Evolutionary conservation across 305 asterid genomes (phyloP), one percentile per base, ranked within the genome.

Genomic region (Fraxinus albicans): DNA sequence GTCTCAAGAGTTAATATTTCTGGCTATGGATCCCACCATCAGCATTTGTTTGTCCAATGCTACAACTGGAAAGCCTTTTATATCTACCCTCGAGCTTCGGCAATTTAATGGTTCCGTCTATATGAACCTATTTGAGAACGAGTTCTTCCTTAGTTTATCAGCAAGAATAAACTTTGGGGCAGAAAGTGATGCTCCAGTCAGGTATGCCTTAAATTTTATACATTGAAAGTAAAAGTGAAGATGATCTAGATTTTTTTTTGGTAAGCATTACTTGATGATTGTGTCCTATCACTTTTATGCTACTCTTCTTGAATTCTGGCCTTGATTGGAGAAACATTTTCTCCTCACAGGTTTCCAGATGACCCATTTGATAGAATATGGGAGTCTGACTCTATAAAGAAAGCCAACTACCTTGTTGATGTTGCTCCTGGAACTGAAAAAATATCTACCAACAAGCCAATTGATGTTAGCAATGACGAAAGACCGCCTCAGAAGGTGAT

Each of bases 141-240:
- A 91, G 76, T 95, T 85, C 86, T 95, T 83, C 87, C 94, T 95
- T 63, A 93, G 98, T 79, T 88, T 91, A 25, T 95, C 99, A 9
- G 99, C 99, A 72, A 92, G 99, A 85, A 92, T 96, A 44, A 96
- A 96, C 87, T 96, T 96, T 83, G 98, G 99, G 38, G 97, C 99
- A 4, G 91, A 83, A 74, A 90, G 90, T 86, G 97, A 91, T 74
- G 89, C 87, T 81, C 91, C 98, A 2, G 87, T 96, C 87, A 95
- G 99, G 98, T 95, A 89, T 80, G 77, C 69, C 33, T 79, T 65
- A 29, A 15, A 78, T 69, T 77, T 75, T 75, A 12, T 53, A 33
- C 74, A 8, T 29, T 4, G 5, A 47, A 31, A 77, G 47, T 31
- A 40, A 34, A 34, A n/a, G 15, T 58, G 55, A 31, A 34, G 21